A percentile compares a stretch with the other conserved stretches of the same genome.
phyloP scores from a whole-genome alignment of 2,329 filamentous ascomycete species.

The Karstenula rhodostoma region DNA sequence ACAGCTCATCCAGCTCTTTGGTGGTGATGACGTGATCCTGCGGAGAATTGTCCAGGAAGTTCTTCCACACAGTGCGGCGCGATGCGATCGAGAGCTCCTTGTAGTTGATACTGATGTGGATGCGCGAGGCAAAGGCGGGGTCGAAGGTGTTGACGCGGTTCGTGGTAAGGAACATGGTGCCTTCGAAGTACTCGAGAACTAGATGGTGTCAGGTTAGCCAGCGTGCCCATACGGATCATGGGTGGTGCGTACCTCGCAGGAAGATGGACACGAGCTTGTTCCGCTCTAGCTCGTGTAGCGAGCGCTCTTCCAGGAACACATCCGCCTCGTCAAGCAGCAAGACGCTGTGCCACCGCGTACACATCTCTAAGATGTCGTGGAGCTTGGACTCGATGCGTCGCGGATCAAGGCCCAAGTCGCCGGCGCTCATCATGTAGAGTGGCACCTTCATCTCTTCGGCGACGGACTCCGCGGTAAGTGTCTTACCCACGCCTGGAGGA shows the following conservation, averaged over 20 bases:
- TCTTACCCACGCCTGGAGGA: slow-evolving; percentile 64
- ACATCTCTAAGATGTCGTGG: slow-evolving; percentile 57
- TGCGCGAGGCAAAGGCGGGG: slow-evolving; percentile 57
- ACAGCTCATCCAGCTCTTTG: slow-evolving; percentile 44
- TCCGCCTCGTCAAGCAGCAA: slow-evolving; percentile 62
- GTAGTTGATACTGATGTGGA: slow-evolving; percentile 56
- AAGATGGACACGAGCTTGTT: slow-evolving; percentile 42
- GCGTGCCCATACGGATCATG: not conserved
- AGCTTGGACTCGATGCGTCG: slow-evolving; percentile 55
- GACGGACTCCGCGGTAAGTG: slow-evolving; percentile 48
- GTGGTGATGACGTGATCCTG: slow-evolving; percentile 44
- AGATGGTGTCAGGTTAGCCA: not conserved
- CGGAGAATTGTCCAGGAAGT: slow-evolving; percentile 49
- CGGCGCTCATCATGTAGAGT: slow-evolving; percentile 59
- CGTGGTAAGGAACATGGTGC: slow-evolving; percentile 44
- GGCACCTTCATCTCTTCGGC: slow-evolving; percentile 61
- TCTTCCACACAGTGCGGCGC: slow-evolving; percentile 55
- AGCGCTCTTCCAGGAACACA: slow-evolving; percentile 38
- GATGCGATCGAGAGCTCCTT: slow-evolving; percentile 50
- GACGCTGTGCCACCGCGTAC: slow-evolving; percentile 59
- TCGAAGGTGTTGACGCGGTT: slow-evolving; percentile 58
- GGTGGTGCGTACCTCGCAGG: slow-evolving; percentile 36
- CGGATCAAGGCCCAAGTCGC: slow-evolving; percentile 58
- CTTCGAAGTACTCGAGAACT: slow-evolving; percentile 17
- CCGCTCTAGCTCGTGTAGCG: slow-evolving; percentile 36